phyloP scores from a whole-genome alignment of 345 rosid species.

The Populus tremula region DNA sequence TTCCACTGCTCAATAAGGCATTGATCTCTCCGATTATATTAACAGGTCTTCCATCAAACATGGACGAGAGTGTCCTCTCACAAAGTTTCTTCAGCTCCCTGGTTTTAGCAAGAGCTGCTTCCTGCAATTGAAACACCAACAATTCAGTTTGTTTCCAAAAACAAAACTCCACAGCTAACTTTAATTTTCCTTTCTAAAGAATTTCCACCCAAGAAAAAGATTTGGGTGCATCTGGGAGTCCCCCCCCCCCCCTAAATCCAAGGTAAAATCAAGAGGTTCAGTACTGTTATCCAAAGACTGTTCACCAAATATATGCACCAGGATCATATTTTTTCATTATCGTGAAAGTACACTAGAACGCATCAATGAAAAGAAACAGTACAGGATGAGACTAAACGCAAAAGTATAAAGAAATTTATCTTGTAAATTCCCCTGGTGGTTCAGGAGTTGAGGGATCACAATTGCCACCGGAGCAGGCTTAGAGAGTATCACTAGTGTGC shows the following conservation, averaged over 20 bases:
- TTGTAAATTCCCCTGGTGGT: no score
- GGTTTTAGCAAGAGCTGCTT: conserved; percentile 73
- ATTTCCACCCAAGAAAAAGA: not conserved
- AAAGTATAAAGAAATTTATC: no score
- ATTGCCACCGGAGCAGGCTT: no score
- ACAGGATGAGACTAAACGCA: not conserved
- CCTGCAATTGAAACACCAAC: conserved; percentile 44
- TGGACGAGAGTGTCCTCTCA: conserved; percentile 78
- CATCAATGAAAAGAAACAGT: not conserved
- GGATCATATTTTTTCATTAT: not conserved
- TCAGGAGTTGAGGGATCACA: no score
- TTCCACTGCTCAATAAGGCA: conserved; percentile 67
- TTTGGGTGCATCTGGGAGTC: not conserved
- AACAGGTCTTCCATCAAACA: conserved; percentile 96
- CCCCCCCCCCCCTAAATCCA: not conserved
- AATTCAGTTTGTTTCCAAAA: not conserved
- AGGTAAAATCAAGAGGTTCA: not conserved
- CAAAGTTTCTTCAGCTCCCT: conserved; percentile 85
- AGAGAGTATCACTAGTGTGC: no score
- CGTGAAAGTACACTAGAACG: not conserved
- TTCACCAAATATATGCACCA: not conserved
- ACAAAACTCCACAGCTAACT: not conserved
- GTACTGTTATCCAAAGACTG: not conserved
- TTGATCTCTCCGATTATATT: conserved; percentile 94
- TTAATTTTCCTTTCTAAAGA: no score